These are phyloP conservation scores for Rhynchosporium secalis DNA, from an alignment of 2,329 filamentous ascomycete species.

Conservation along the genomic window DNA sequence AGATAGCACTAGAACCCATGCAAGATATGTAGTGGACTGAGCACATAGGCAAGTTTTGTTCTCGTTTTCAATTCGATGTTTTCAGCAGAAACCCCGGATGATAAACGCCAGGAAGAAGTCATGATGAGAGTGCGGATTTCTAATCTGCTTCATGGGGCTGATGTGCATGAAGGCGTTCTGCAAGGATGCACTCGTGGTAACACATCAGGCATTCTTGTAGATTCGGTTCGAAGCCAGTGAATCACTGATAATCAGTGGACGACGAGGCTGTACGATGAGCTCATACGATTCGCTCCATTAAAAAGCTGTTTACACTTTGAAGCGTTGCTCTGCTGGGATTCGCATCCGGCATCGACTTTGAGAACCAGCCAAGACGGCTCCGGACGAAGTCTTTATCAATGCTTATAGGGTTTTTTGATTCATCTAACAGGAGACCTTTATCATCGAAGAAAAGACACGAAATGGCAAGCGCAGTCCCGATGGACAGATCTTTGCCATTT, in stretches of 20 bases:
- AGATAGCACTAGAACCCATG: too few species aligned
- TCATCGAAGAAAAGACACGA: constrained; percentile 73
- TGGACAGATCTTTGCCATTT: constrained; percentile 75
- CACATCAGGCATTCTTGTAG: too few species aligned
- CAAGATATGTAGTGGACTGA: too few species aligned
- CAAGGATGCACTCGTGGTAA: too few species aligned
- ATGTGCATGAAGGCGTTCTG: too few species aligned
- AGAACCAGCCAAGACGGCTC: constrained; percentile 76
- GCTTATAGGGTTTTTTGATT: constrained; percentile 13
- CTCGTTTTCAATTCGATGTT: too few species aligned
- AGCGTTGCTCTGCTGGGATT: constrained; percentile 84
- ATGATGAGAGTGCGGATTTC: too few species aligned
- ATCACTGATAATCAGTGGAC: neutral
- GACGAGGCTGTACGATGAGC: neutral
- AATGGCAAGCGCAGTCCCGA: constrained; percentile 74
- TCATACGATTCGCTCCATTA: constrained; percentile 57
- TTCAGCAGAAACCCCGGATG: too few species aligned
- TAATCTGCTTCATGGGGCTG: too few species aligned
- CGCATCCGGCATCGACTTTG: constrained; percentile 72
- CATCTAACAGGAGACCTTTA: constrained; percentile 48
- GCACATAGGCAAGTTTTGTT: too few species aligned
- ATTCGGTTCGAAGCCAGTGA: neutral
- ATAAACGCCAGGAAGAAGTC: too few species aligned
- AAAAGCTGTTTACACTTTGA: constrained; percentile 86
- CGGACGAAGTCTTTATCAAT: constrained; percentile 78